Evolutionary conservation across 2,329 filamentous ascomycete species (phyloP).

Genomic region (Scleromitrula shiraiana): DNA sequence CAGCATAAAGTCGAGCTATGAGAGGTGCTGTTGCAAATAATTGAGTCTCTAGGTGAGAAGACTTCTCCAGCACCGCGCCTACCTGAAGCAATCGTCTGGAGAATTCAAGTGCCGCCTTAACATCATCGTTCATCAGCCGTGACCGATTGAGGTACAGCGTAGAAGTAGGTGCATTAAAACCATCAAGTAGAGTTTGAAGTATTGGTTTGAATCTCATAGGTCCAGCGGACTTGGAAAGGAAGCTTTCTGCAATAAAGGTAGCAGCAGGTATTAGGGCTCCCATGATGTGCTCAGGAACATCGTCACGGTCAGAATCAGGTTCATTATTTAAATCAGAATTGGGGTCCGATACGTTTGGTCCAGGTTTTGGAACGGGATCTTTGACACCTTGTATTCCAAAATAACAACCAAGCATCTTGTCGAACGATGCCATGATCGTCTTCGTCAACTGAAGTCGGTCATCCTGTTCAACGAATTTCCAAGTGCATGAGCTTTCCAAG

Average conservation of each 20-base stretch:
- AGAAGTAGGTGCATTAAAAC: slow-evolving; percentile 48
- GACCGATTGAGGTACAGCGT: slow-evolving; percentile 52
- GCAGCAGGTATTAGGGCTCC: slow-evolving; percentile 59
- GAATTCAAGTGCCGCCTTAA: slow-evolving; percentile 56
- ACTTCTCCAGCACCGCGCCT: slow-evolving; percentile 53
- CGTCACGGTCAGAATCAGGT: too few relatives aligned
- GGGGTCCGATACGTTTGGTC: not conserved
- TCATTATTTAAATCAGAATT: not conserved
- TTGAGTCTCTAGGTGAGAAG: slow-evolving; percentile 64
- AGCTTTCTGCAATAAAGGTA: slow-evolving; percentile 66
- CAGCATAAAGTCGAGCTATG: slow-evolving; percentile 67
- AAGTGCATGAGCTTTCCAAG: slow-evolving; percentile 77
- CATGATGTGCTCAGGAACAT: slow-evolving; percentile 20
- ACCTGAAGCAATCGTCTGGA: slow-evolving; percentile 63
- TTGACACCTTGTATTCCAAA: slow-evolving; percentile 64
- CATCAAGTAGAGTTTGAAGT: slow-evolving; percentile 58
- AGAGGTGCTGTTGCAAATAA: slow-evolving; percentile 75
- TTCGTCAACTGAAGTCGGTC: slow-evolving; percentile 63
- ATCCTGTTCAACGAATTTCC: slow-evolving; percentile 66
- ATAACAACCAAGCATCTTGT: slow-evolving; percentile 61
- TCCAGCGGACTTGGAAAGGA: slow-evolving; percentile 61
- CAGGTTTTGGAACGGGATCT: slow-evolving; percentile 13
- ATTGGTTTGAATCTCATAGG: slow-evolving; percentile 72
- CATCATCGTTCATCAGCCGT: slow-evolving; percentile 51
- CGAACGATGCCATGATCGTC: slow-evolving; percentile 60